Base-by-base conservation (phyloP, 768 basidiomycete species). In the Baorangia bicolor region DNA sequence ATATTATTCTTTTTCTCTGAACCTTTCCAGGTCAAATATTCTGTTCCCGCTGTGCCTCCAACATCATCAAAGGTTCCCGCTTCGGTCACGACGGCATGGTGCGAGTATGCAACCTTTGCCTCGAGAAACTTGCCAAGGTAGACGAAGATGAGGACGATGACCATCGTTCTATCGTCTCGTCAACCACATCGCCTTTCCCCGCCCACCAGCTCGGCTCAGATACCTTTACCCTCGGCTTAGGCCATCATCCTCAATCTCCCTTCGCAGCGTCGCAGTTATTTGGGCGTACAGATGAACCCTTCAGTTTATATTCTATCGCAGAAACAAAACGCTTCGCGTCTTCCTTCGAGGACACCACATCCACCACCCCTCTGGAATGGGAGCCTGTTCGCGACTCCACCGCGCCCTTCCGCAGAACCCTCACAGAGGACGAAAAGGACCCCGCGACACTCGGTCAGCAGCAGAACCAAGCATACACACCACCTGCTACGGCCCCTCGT, bases 1-100 rank as follows among this genome's bases (percentile, higher is more conserved):
- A 4, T 20, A 28, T 23, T 31, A 11, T 39, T 33, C 4, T 7
- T 21, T 35, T 40, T 33, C 48, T 44, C 49, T 52, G 12, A 61
- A 3, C 41, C n/a, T 30, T 56, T 44, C 39, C 57, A 90, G 95
- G 95, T 31, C 95, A 97, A 72, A 95, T 99, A 69, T 99, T 98
- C 69, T 99, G 97, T 72, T 93, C 92, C 31, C 85, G 94, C 10
- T 99, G 97, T 71, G 94, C 97, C 3, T 95, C 94, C 30, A 96
- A 97, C 64, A 90, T 97, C 62, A 94, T 98, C 72, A 95, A 94
- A 61, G 95, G 94, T 16, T 81, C 86, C 13, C 86, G 94, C 8
- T 98, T 97, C 65, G 94, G 95, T 5, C 88, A 93, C 57, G 90
- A 96, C 50, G 94, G 94, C n/a, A 92, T 91, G 83, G 82, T 99